Conservation (phyloP, 257 asterid species). For the Verbascum thapsus region DNA sequence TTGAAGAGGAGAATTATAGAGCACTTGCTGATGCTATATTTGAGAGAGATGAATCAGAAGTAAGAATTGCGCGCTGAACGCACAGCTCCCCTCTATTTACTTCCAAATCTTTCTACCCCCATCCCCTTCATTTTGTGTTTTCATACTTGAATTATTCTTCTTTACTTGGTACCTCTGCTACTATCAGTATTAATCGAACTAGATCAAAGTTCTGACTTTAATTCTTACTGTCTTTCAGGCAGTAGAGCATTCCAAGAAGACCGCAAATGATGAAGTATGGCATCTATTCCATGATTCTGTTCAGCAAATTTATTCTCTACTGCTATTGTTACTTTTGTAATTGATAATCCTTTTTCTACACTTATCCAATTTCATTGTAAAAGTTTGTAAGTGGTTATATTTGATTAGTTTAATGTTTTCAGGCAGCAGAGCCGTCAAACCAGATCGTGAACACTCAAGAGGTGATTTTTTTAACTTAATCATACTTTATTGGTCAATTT, state of each 20-base stretch:
- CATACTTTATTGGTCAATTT: background rate
- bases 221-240: conserved; percentile 35
- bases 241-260: conserved; percentile 23
- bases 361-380: background rate
- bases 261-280: conserved; percentile 39
- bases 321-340: conserved; percentile 7
- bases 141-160: background rate
- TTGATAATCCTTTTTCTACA: background rate
- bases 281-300: background rate
- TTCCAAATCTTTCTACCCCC: conserved; percentile 8
- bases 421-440: conserved; percentile 20
- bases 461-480: background rate
- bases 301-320: background rate
- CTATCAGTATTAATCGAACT: conserved; percentile 5
- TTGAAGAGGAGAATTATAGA: conserved; percentile 80
- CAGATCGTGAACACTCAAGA: conserved; percentile 14
- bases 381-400: conserved; percentile 6
- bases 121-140: background rate
- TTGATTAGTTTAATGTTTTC: background rate
- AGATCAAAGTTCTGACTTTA: conserved; percentile 20
- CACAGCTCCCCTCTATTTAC: conserved; percentile 15
- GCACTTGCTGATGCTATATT: conserved; percentile 87
- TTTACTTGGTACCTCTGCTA: conserved; percentile 6
- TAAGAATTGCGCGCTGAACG: conserved; percentile 36
- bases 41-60: conserved; percentile 67